A percentile compares a stretch with the other conserved stretches of the same genome.
phyloP scores from a whole-genome alignment of 805 yeast species.

The Starmera dryadoides region DNA sequence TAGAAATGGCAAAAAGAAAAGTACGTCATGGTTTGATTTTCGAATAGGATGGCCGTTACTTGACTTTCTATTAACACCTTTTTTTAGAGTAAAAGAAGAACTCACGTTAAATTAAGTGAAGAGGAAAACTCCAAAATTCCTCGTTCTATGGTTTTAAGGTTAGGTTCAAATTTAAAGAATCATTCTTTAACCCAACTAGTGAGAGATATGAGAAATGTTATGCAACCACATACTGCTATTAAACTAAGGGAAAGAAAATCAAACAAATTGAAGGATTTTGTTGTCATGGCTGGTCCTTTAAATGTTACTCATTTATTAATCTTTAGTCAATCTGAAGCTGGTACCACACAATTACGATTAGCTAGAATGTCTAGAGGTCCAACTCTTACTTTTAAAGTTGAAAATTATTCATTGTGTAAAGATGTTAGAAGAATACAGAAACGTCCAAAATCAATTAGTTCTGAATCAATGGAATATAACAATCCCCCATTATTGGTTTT shows the following conservation, averaged over 20 bases:
- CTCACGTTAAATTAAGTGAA: conserved; percentile 61
- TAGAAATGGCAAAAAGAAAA: conserved; percentile 47
- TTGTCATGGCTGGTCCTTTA: conserved; percentile 98
- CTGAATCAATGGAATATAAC: conserved; percentile 50
- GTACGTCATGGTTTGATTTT: too few species aligned
- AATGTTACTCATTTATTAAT: conserved; percentile 86
- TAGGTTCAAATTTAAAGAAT: conserved; percentile 71
- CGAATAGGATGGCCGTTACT: not conserved
- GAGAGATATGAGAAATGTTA: conserved; percentile 75
- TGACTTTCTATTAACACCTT: conserved; percentile 8
- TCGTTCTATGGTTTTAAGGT: conserved; percentile 86
- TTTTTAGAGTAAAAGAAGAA: conserved; percentile 65
- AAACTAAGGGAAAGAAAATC: conserved; percentile 79
- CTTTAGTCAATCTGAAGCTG: conserved; percentile 77
- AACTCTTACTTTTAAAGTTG: conserved; percentile 74
- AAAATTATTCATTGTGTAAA: conserved; percentile 70
- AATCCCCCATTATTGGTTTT: conserved; percentile 87
- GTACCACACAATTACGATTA: conserved; percentile 74
- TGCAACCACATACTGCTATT: conserved; percentile 97
- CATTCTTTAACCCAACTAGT: conserved; percentile 81
- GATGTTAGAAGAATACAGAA: conserved; percentile 67
- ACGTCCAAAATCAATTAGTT: conserved; percentile 72
- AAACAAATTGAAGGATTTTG: conserved; percentile 82
- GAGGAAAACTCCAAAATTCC: conserved; percentile 75
- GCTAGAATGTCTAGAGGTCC: conserved; percentile 94